phyloP scores from a whole-genome alignment of 75 land plant species.

The Azolla pinnata region DNA sequence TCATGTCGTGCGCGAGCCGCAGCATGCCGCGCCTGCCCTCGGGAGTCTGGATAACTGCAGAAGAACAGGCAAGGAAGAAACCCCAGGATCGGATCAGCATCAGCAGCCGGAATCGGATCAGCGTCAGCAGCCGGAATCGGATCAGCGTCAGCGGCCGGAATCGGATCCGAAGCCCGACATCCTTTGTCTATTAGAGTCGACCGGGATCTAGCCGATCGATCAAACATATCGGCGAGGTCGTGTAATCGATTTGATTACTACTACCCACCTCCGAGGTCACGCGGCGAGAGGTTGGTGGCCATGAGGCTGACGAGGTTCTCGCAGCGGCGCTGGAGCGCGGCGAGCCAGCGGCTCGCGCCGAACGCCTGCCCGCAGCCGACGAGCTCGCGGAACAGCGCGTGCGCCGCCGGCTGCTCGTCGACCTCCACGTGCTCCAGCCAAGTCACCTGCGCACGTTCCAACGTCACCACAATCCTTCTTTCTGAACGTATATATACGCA shows the following conservation, averaged over 20 bases:
- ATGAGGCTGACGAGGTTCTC: conserved; percentile 3
- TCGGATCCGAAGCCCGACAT: too few relatives aligned
- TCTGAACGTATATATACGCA: too few relatives aligned
- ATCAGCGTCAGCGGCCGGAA: conserved; percentile 5
- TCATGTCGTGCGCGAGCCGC: conserved; percentile 9
- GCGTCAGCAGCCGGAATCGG: conserved; percentile 6
- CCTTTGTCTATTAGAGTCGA: too few relatives aligned
- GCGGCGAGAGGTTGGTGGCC: not conserved
- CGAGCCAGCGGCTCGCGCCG: conserved; percentile 6
- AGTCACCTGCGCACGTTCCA: conserved; percentile 11
- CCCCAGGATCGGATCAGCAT: too few relatives aligned
- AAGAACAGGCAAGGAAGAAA: too few relatives aligned
- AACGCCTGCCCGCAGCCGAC: conserved; percentile 4
- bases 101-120: too few relatives aligned
- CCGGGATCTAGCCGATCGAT: too few relatives aligned
- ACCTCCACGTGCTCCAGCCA: not conserved
- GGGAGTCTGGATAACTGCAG: not conserved
- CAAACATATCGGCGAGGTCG: too few relatives aligned
- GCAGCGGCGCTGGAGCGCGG: conserved; percentile 2
- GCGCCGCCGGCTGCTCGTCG: not conserved
- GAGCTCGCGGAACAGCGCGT: not conserved
- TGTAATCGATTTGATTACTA: too few relatives aligned
- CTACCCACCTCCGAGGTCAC: conserved; percentile 7
- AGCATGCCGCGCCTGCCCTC: conserved; percentile 8
- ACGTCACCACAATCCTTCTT: too few relatives aligned